A percentile compares a stretch with the other conserved stretches of the same genome.
phyloP scores from a whole-genome alignment of 2,329 filamentous ascomycete species.

The Aspergillus awamori region DNA sequence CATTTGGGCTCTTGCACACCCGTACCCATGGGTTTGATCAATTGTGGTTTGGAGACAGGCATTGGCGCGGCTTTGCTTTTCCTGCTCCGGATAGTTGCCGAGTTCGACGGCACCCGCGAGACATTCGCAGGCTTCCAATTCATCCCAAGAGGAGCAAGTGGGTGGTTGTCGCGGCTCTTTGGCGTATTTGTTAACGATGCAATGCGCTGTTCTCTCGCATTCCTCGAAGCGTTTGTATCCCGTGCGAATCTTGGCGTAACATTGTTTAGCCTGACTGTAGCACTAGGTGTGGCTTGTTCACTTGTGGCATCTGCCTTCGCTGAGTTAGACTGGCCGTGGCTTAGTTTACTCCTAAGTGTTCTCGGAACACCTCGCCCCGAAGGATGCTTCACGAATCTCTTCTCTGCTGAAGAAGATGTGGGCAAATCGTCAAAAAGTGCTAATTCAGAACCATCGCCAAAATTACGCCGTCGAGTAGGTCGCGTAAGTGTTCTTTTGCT shows the following conservation, averaged over 20 bases:
- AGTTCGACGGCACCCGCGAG: conserved; percentile 54
- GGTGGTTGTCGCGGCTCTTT: conserved; percentile 45
- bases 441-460: conserved; percentile 89
- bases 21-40: conserved; percentile 82
- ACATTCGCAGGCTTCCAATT: conserved; percentile 63
- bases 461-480: conserved; percentile 70
- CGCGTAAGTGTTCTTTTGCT: conserved; percentile 73
- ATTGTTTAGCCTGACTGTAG: conserved; percentile 51
- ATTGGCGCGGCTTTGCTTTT: conserved; percentile 40
- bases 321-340: conserved; percentile 43
- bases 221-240: conserved; percentile 67
- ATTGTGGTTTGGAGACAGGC: conserved; percentile 67
- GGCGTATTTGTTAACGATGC: conserved; percentile 44
- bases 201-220: conserved; percentile 64
- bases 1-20: conserved; percentile 76
- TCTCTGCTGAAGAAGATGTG: conserved; percentile 80
- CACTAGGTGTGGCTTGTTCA: conserved; percentile 62
- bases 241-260: conserved; percentile 65
- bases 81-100: conserved; percentile 52
- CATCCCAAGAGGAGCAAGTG: conserved; percentile 56
- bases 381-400: conserved; percentile 79
- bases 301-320: conserved; percentile 45
- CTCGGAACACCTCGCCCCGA: conserved; percentile 69
- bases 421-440: conserved; percentile 94
- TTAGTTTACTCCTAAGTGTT: conserved; percentile 56